A percentile compares a stretch with the other conserved stretches of the same genome.
These are phyloP conservation scores for Podospora fimiseda DNA, from an alignment of 495 filamentous ascomycete genomes.

Conservation along the genomic window DNA sequence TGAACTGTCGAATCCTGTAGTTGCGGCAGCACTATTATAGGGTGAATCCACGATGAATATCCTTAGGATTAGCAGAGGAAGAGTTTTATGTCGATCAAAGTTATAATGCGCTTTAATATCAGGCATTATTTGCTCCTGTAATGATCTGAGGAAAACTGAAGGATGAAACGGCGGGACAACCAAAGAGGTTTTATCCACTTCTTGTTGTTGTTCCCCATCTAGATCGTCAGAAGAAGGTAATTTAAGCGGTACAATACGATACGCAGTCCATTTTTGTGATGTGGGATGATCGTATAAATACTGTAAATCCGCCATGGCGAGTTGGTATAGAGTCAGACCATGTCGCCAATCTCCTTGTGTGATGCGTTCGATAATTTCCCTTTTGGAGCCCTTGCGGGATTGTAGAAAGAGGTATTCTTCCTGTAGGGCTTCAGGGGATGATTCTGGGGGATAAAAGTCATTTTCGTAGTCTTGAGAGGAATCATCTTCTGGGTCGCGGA, in stretches of 20 bases:
- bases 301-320: slow-evolving; percentile 74
- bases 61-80: slow-evolving; percentile 65
- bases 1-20: slow-evolving; percentile 53
- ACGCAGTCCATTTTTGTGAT: slow-evolving; percentile 68
- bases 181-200: slow-evolving; percentile 38
- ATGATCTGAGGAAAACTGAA: slow-evolving; percentile 61
- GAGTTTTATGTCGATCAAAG: slow-evolving; percentile 52
- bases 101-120: slow-evolving; percentile 77
- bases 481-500: slow-evolving; percentile 38
- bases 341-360: slow-evolving; percentile 76
- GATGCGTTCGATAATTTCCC: slow-evolving; percentile 71
- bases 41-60: slow-evolving; percentile 69
- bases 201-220: slow-evolving; percentile 13
- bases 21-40: too few relatives aligned
- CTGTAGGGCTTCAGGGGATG: slow-evolving; percentile 54
- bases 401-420: slow-evolving; percentile 53
- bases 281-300: slow-evolving; percentile 71
- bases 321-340: slow-evolving; percentile 68
- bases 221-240: slow-evolving; percentile 26
- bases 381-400: slow-evolving; percentile 57
- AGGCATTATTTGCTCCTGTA: slow-evolving; percentile 65
- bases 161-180: slow-evolving; percentile 68
- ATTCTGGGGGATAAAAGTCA: slow-evolving; percentile 51
- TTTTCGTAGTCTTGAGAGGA: slow-evolving; percentile 36
- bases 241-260: slow-evolving; percentile 47